Base-by-base conservation (phyloP, 2,329 filamentous ascomycete species). In the Simplicillium sp. region DNA sequence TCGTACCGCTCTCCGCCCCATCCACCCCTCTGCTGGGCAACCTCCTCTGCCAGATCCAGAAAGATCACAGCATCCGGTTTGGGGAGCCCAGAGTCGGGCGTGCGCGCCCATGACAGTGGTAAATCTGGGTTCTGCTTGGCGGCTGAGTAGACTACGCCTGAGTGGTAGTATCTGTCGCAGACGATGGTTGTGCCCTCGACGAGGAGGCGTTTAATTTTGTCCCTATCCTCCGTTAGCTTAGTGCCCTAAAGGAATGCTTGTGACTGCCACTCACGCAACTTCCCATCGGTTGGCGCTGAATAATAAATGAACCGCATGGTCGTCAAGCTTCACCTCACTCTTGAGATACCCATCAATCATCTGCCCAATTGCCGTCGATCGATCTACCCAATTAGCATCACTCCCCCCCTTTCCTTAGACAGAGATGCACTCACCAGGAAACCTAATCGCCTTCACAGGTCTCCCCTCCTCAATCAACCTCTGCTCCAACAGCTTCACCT, bases 231-330 rank as follows among this genome's bases (percentile, higher is more conserved):
- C 39, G 20, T n/a, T 36, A 40, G 40, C 34, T 15, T 11, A 12
- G 9, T 31, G n/a, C 20, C 9, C 37, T 8, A 17, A 35, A 15
- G 8, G 18, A 46, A 25, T 25, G 12, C 9, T 16, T 3, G 12
- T 13, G 32, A 16, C 16, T n/a, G 17, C 12, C 9, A 64, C 71
- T 54, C 64, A 75, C 67, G 63, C 70, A 40, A 73, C 69, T 49
- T 95, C 89, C 89, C 89, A 95, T 37, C 89, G 75, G 58, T 96
- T 96, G 9, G 89, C 87, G 44, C 83, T 87, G 62, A 95, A 95
- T 15, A 95, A 72, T 2, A 95, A 72, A 59, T 96, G 89, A 51
- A 95, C 90, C 4, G 82, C 84, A 55, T 94, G 87, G 59, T 95
- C 88, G 46, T 92, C 85, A 60, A 89, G 77, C 43, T 85, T 74